Conservation (phyloP, 306 rosid species). For the Betula pendula region DNA sequence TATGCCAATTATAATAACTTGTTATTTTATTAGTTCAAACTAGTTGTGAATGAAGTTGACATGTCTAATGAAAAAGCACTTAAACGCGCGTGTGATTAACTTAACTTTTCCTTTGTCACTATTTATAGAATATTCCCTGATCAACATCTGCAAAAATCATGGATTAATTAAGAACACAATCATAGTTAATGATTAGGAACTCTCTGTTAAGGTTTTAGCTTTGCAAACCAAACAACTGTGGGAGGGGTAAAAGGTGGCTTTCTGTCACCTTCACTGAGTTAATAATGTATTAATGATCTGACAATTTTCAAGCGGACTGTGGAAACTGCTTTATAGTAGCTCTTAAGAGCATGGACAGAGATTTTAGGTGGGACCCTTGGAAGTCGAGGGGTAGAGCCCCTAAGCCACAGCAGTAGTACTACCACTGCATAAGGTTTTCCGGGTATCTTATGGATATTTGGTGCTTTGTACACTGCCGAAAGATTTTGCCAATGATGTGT, state of each 20-base stretch:
- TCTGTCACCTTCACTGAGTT: not conserved
- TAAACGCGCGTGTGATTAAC: constrained; percentile 34
- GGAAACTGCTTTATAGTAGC: too few species aligned
- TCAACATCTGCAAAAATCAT: constrained; percentile 43
- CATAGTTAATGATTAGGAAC: constrained; percentile 3
- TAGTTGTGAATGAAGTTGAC: constrained; percentile 34
- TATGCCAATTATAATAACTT: constrained; percentile 17
- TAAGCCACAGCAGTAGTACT: not conserved
- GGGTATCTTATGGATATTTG: constrained; percentile 31
- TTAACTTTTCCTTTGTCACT: constrained; percentile 15
- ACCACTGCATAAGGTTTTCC: not conserved
- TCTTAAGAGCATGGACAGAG: constrained; percentile 27
- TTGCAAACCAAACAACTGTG: too few species aligned
- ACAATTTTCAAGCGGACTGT: not conserved
- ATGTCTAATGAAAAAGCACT: constrained; percentile 37
- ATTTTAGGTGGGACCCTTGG: constrained; percentile 36
- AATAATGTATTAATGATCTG: not conserved
- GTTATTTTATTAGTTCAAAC: constrained; percentile 22
- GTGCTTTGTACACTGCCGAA: constrained; percentile 28
- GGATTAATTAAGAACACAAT: constrained; percentile 27
- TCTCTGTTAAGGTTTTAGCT: too few species aligned
- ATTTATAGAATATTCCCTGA: constrained; percentile 40
- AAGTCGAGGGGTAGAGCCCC: constrained; percentile 14
- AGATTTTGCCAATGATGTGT: constrained; percentile 42
- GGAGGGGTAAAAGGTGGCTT: too few species aligned